phyloP scores from a whole-genome alignment of 1,284 basidiomycete species.

The Trametes pubescens region DNA sequence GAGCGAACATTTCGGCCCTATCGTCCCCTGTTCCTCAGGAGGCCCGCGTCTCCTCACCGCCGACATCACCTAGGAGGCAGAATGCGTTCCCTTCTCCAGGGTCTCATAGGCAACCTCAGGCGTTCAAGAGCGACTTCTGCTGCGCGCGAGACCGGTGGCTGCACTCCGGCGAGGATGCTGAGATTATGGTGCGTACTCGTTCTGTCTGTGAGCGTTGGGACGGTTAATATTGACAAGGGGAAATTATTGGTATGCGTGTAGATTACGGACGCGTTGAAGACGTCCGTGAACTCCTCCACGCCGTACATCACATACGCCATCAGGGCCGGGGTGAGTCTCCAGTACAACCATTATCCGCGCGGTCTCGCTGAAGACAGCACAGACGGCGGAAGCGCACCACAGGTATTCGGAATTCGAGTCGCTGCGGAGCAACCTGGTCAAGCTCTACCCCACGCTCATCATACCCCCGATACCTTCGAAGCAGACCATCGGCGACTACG shows the following conservation, averaged over 20 bases:
- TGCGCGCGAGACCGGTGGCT: conserved; percentile 76
- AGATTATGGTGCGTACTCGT: conserved; percentile 68
- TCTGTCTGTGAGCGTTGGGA: neutral
- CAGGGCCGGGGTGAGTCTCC: conserved; percentile 78
- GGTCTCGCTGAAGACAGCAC: conserved; percentile 12
- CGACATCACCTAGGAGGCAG: conserved; percentile 48
- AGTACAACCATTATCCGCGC: neutral
- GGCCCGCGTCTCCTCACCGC: conserved; percentile 46
- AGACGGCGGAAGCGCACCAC: conserved; percentile 88
- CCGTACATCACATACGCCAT: conserved; percentile 97
- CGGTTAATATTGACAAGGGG: neutral
- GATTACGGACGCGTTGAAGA: conserved; percentile 97
- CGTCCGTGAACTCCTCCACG: conserved; percentile 83
- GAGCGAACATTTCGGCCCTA: conserved; percentile 69
- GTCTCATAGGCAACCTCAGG: conserved; percentile 59
- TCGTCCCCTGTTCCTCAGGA: conserved; percentile 60
- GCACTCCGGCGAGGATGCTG: conserved; percentile 82
- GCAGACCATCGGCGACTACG: conserved; percentile 96
- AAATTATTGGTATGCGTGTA: conserved; percentile 41
- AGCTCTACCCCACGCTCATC: conserved; percentile 95
- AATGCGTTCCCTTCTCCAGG: conserved; percentile 63
- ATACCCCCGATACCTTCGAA: conserved; percentile 99
- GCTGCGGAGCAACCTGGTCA: conserved; percentile 83
- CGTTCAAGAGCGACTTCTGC: conserved; percentile 76
- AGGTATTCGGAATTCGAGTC: conserved; percentile 99